A percentile compares a stretch with the other conserved stretches of the same genome.
Evolutionary conservation across 2,329 filamentous ascomycete species (phyloP).

Genomic region (Teratosphaeria pseudoeucalypti): DNA sequence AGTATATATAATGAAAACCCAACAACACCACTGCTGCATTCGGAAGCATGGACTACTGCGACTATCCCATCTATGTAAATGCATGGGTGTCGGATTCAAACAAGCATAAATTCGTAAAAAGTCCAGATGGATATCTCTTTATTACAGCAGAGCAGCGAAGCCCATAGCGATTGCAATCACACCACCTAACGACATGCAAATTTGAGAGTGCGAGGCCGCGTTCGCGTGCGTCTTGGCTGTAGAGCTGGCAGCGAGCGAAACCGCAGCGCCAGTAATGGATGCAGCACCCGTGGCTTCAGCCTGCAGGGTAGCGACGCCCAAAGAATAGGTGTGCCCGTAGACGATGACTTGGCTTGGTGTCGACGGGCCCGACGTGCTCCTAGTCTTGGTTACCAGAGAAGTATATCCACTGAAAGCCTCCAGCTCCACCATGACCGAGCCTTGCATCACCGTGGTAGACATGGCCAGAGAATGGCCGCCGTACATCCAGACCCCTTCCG

Average conservation of each 20-base stretch:
- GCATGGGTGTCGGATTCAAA: not conserved
- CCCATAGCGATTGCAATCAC: not conserved
- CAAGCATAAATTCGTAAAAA: not conserved
- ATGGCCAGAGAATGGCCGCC: conserved; percentile 6
- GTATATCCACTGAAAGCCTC: conserved; percentile 4
- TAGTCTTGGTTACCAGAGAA: conserved; percentile 3
- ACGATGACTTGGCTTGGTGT: conserved; percentile 1
- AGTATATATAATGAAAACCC: not conserved
- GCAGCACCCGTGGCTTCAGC: conserved; percentile 1
- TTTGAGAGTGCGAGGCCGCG: not conserved
- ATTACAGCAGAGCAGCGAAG: not conserved
- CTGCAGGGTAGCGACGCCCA: conserved; percentile 4
- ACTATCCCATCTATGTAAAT: not conserved
- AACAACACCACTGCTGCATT: not conserved
- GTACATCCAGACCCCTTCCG: conserved; percentile 9
- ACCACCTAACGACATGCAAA: not conserved
- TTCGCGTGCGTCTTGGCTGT: not conserved
- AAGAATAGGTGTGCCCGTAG: conserved; percentile 5
- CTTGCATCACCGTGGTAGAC: conserved; percentile 3
- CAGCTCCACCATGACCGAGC: conserved; percentile 3
- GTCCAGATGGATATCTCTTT: not conserved
- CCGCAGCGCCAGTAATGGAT: not conserved
- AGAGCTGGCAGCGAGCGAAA: not conserved
- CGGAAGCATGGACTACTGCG: not conserved
- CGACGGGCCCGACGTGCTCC: not conserved